These are phyloP conservation scores for Bassia scoparia DNA, from an alignment of 148 eudicot species.

Conservation along the genomic window DNA sequence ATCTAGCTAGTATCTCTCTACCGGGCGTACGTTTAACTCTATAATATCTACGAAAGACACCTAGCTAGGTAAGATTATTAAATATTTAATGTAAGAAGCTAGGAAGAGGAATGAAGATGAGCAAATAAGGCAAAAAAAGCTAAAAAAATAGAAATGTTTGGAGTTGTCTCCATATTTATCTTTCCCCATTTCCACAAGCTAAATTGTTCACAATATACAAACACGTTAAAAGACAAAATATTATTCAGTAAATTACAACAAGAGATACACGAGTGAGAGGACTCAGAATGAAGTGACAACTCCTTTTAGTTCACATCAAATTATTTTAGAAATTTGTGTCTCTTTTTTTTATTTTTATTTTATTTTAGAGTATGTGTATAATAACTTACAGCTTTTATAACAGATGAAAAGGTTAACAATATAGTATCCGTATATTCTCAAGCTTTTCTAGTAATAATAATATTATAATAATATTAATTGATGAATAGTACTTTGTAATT, in stretches of 20 bases:
- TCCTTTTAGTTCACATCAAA: background rate
- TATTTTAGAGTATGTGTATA: no score
- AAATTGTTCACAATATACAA: background rate
- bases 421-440: no score
- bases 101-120: background rate
- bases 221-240: background rate
- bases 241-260: background rate
- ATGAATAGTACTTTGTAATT: no score
- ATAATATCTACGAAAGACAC: no score
- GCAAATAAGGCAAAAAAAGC: constrained; percentile 3
- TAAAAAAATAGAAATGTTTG: constrained; percentile 44
- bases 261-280: background rate
- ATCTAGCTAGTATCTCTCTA: no score
- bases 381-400: no score
- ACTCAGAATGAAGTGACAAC: background rate
- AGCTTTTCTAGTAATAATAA: no score
- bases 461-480: no score
- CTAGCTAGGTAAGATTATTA: background rate
- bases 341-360: no score
- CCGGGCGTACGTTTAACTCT: no score
- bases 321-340: no score
- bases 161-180: constrained; percentile 32
- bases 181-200: constrained; percentile 18
- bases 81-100: background rate
- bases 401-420: no score